Evolutionary conservation across 441 rosid species (phyloP), one percentile per base, ranked within the genome.

Genomic region (Eutrema salsugineum): DNA sequence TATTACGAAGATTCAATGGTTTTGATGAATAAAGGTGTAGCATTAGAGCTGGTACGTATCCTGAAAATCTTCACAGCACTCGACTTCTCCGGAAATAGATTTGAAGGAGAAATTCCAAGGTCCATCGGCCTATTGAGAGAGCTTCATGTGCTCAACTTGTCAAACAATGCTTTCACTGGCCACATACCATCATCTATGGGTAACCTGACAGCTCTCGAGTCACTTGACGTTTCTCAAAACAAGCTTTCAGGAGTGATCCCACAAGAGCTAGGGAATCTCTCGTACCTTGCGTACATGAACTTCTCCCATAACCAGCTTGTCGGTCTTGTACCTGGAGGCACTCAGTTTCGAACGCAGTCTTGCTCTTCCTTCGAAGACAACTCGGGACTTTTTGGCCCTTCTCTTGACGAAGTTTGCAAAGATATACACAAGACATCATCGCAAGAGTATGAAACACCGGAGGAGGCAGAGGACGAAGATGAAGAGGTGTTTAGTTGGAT

Each of bases 1-100:
- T 83, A 80, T 14, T 82, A 86, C 51, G 68, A 49, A 10, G 57
- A 57, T 65, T 43, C 80, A 2, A 36, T 72, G 48, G 55, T 50
- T 28, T 30, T 76, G 30, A 22, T 14, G 5, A 66, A 14, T 46
- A 80, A 73, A 17, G n/a, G 80, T 19, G 36, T 5, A 16, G 63
- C 56, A 10, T 35, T 32, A 35, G 8, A 36, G 5, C 55, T 71
- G 9, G 22, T 5, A 10, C 63, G 58, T 60, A 35, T 77, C 60
- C 62, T 48, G 1, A 24, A 28, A 7, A 14, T 44, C 36, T 36
- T 66, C 16, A 54, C 61, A 2, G 33, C 32, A 4, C 11, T 75
- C 9, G 84, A 81, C 65, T 51, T 72, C n/a, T n/a, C n/a, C n/a
- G n/a, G n/a, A n/a, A n/a, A n/a, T n/a, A n/a, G n/a, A n/a, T n/a